Conservation (phyloP, 257 asterid genomes). For the Solanum etuberosum region DNA sequence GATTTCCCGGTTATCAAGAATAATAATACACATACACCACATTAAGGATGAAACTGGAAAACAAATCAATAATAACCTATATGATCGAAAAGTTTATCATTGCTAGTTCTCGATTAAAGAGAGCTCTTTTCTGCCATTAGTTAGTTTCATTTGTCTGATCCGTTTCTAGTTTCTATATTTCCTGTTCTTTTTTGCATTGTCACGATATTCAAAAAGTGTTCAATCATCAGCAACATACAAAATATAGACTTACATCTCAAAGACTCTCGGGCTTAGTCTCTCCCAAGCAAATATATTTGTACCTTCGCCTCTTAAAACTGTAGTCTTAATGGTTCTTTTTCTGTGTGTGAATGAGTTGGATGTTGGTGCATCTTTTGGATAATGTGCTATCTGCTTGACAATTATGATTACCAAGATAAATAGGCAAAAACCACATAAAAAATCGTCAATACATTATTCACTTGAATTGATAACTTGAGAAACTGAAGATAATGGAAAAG, state of each 20-base stretch:
- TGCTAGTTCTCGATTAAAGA: not conserved
- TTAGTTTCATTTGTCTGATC: not conserved
- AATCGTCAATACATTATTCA: not conserved
- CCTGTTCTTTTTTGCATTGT: not conserved
- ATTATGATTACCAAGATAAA: not conserved
- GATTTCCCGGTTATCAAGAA: not conserved
- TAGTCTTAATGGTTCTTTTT: not conserved
- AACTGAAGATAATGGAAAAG: not conserved
- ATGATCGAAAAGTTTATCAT: not conserved
- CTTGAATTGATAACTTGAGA: not conserved
- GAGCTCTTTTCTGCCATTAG: not conserved
- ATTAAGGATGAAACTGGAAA: not conserved
- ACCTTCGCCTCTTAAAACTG: not conserved
- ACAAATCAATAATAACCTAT: not conserved
- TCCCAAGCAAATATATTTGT: not conserved
- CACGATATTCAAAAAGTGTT: not conserved
- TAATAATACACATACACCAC: not conserved
- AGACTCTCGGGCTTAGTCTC: not conserved
- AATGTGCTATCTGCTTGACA: not conserved
- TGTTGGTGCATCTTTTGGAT: not conserved
- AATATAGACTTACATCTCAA: not conserved
- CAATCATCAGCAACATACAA: not conserved
- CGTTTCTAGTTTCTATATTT: not conserved
- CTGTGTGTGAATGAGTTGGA: not conserved
- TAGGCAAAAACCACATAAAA: not conserved